Evolutionary conservation across 345 rosid genomes (phyloP), one percentile per base, ranked within the genome.

Genomic region (Lumnitzera littorea): DNA sequence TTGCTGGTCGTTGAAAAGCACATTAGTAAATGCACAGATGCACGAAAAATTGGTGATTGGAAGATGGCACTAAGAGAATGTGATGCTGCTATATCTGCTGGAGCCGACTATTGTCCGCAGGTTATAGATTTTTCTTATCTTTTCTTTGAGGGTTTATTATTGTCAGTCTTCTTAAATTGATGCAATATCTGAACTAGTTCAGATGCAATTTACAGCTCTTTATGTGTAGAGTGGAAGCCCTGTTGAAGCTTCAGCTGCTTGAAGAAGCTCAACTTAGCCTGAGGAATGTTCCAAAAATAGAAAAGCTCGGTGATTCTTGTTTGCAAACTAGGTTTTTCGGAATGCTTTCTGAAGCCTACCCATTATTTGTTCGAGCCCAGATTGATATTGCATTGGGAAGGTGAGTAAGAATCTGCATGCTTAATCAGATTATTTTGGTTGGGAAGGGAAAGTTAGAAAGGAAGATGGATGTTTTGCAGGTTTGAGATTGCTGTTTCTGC

Each of bases 201-300:
- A 58, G 59, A 65, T 80, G 72, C 70, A 72, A 84, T 82, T 74
- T 81, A 69, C 96, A 95, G 99, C 87, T 95, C 78, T 72, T 70
- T 74, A 79, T 88, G 89, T 95, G 96, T 91, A 91, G 87, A 87
- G 96, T 74, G 49, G 99, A 95, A 82, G 99, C 96, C 56, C 78
- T 76, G 67, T 55, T 91, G 67, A 95, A 95, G 80, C 96, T 95
- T 57, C 78, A 70, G 65, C 82, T 74, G 74, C 80, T 95, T 61
- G 94, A 88, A 58, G 99, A 95, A 62, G 94, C 95, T 46, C 82
- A 83, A 73, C 65, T 67, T 31, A 66, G 60, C 75, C 62, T 85
- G 48, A 72, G 72, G 15, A 63, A 23, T 52, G 62, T 78, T 65
- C 91, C 88, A 46, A 86, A 70, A 59, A 13, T 77, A 57, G 97